Evolutionary conservation across 2,329 filamentous ascomycete genomes (phyloP), one percentile per base, ranked within the genome.

Genomic region (Cladophialophora immunda): DNA sequence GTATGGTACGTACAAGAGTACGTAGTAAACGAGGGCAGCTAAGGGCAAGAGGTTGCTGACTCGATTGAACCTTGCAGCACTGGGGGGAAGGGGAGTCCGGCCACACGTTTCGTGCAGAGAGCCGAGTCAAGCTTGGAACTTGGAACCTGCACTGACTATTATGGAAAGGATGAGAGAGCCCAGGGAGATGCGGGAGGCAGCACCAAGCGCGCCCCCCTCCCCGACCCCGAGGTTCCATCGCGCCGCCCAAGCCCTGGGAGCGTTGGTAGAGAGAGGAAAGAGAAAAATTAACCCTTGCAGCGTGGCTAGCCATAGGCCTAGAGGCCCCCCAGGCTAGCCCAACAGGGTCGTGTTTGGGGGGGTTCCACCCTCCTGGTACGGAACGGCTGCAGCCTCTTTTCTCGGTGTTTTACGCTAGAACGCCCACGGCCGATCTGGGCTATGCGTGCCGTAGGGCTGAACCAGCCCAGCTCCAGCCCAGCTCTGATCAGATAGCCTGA

Each of bases 371-470:
- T n/a, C 50, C 60, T 63, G 60, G 36, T 36, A 45, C 60, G 52
- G 60, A 47, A 56, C 60, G 60, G 60, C 34, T 56, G 60, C 60
- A 63, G 60, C 60, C 60, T 63, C 57, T 58, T 58, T 58, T 57
- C 29, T 30, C 54, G 32, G 32, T 47, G 19, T 63, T 54, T 63
- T 34, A 41, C 60, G 60, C 60, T 63, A 63, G 60, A 63, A 57
- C 25, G 38, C 38, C 60, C 52, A 63, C 53, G 38, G 52, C 60
- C 38, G 52, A 63, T 50, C 60, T 57, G 58, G 45, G 58, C 54
- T 34, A 34, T 57, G 52, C 34, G 60, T 63, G 25, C 36, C 53
- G 60, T 63, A 63, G 60, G 60, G 60, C 60, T 63, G 60, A 63
- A 63, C 52, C 60, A 25, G 22, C 45, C 45, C 45, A 50, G 45